A percentile compares a stretch with the other conserved stretches of the same genome.
Evolutionary conservation across 345 rosid species (phyloP).

Genomic region (Syzygium aqueum): DNA sequence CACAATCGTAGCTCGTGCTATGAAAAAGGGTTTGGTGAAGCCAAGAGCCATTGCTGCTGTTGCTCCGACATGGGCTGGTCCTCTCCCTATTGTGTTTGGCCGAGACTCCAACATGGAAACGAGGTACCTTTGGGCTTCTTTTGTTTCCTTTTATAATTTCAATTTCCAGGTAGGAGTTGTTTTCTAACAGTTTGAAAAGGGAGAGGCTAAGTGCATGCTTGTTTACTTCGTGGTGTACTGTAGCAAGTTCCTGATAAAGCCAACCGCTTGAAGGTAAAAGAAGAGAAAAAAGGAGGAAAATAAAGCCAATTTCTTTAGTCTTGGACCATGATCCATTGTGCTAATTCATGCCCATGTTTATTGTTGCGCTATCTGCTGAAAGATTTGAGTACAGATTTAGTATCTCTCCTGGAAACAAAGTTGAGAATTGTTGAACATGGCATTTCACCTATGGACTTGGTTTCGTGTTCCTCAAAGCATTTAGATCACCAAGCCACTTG

Average conservation of each 20-base stretch:
- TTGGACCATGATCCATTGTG: background rate
- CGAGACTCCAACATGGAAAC: conserved; percentile 81
- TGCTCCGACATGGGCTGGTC: conserved; percentile 96
- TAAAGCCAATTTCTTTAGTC: background rate
- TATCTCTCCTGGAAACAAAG: background rate
- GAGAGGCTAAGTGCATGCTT: background rate
- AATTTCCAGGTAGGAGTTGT: background rate
- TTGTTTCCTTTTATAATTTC: background rate
- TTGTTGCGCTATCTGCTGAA: background rate
- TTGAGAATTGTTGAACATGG: background rate
- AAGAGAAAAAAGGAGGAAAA: background rate
- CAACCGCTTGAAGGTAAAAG: background rate
- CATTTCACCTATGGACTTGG: background rate
- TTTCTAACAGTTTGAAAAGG: background rate
- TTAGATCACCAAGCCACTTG: background rate
- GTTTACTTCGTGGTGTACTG: background rate
- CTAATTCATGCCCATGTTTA: background rate
- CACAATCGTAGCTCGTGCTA: conserved; percentile 58
- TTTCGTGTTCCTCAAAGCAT: background rate
- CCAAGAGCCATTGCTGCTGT: conserved; percentile 80
- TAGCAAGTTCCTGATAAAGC: background rate
- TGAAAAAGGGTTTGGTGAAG: conserved; percentile 63
- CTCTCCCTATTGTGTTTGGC: conserved; percentile 86
- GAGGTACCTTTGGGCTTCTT: conserved; percentile 33
- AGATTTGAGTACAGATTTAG: background rate